phyloP scores from a whole-genome alignment of 2,329 filamentous ascomycete genomes.

The Ophiostoma piceae region DNA sequence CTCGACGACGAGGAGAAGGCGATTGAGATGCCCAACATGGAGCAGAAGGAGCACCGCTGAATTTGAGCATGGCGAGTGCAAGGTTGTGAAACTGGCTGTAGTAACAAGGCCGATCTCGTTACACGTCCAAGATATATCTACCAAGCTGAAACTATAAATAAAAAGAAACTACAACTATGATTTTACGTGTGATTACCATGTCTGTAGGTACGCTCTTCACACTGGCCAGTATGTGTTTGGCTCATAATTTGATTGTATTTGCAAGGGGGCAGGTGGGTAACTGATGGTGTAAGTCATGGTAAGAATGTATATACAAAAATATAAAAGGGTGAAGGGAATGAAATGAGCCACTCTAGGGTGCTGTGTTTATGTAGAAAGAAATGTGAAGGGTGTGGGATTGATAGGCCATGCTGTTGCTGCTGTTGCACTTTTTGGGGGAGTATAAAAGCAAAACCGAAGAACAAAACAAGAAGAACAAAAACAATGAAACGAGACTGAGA shows the following conservation, averaged over 20 bases:
- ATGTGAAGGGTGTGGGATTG: neutral
- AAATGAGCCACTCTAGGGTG: neutral
- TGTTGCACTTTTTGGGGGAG: neutral
- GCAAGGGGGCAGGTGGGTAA: neutral
- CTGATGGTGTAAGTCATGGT: neutral
- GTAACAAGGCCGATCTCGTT: no score
- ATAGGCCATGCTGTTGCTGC: neutral
- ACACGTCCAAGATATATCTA: neutral
- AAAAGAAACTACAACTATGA: neutral
- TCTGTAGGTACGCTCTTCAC: neutral
- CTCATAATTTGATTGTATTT: neutral
- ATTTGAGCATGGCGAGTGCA: neutral
- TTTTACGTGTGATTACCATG: neutral
- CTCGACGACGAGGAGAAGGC: slow-evolving; percentile 3
- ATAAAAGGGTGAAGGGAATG: neutral
- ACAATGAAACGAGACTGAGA: no score
- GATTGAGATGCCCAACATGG: neutral
- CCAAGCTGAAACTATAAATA: neutral
- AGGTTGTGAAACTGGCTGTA: neutral
- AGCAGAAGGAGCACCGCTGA: neutral
- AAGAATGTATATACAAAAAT: neutral
- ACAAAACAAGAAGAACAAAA: no score
- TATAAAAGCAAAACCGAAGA: no score
- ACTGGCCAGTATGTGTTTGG: neutral
- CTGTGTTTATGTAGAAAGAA: neutral